Conservation (phyloP, 2,329 filamentous ascomycete species). For the Claviceps paspali region DNA sequence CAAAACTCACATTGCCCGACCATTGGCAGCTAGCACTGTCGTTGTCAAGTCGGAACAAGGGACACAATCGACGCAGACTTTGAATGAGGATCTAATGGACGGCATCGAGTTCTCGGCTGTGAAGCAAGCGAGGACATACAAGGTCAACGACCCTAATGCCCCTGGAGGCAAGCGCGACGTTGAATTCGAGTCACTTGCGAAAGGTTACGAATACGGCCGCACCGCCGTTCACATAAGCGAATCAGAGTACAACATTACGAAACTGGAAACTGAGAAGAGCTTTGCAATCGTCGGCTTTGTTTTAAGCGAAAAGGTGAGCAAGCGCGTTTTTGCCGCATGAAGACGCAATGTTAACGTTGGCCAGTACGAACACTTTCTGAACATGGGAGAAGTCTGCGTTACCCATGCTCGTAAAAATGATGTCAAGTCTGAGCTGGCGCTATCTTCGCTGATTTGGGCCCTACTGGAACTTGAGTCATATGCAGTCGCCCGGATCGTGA, state of each 20-base stretch:
- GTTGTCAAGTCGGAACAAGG: constrained; percentile 39
- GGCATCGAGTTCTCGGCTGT: constrained; percentile 50
- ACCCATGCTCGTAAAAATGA: constrained; percentile 66
- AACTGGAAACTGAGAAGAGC: constrained; percentile 57
- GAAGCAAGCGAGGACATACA: constrained; percentile 65
- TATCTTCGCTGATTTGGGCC: constrained; percentile 82
- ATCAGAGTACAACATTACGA: constrained; percentile 78
- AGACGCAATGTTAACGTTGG: not conserved
- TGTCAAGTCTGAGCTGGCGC: constrained; percentile 64
- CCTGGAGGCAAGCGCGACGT: constrained; percentile 73
- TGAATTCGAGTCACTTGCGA: constrained; percentile 69
- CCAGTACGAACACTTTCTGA: constrained; percentile 70
- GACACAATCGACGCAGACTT: constrained; percentile 34
- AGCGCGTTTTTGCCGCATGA: not conserved
- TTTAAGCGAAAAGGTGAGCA: constrained; percentile 46
- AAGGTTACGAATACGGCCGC: constrained; percentile 84
- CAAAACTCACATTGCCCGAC: constrained; percentile 61
- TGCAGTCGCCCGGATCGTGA: constrained; percentile 71
- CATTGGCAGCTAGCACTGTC: constrained; percentile 65
- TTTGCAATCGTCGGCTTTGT: constrained; percentile 85
- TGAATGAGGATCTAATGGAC: constrained; percentile 32
- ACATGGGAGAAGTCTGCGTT: constrained; percentile 66
- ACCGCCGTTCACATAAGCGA: constrained; percentile 83
- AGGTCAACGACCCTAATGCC: constrained; percentile 57
- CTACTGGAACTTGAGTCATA: constrained; percentile 74